A percentile compares a stretch with the other conserved stretches of the same genome.
phyloP scores from a whole-genome alignment of 306 rosid species.

The Cicer yamashitae region DNA sequence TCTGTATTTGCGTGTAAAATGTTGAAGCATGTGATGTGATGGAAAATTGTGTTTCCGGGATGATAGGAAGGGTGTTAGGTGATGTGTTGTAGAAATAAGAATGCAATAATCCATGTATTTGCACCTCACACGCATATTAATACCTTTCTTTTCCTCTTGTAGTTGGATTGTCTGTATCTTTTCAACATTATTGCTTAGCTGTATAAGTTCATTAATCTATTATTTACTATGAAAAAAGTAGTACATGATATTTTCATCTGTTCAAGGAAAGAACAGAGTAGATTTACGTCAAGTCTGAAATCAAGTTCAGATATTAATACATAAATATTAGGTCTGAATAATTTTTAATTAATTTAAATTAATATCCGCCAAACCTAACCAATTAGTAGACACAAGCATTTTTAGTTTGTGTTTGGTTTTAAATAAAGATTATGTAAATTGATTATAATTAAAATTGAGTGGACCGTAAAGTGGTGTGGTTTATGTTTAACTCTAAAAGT shows the following conservation, averaged over 20 bases:
- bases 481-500: too few species aligned
- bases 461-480: too few species aligned
- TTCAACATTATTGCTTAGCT: slow-evolving; percentile 46
- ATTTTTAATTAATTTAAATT: too few species aligned
- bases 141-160: slow-evolving; percentile 40
- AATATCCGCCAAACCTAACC: too few species aligned
- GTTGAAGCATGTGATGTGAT: slow-evolving; percentile 43
- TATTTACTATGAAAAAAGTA: not conserved
- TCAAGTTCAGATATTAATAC: too few species aligned
- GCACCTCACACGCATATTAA: slow-evolving; percentile 38
- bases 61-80: slow-evolving; percentile 40
- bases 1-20: slow-evolving; percentile 49
- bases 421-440: too few species aligned
- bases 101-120: slow-evolving; percentile 36
- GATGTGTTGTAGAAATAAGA: slow-evolving; percentile 43
- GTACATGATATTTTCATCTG: not conserved
- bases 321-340: too few species aligned
- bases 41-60: slow-evolving; percentile 27
- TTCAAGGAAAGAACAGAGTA: not conserved
- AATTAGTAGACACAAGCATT: too few species aligned
- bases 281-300: too few species aligned
- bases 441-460: too few species aligned
- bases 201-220: slow-evolving; percentile 25
- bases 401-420: too few species aligned
- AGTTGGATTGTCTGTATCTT: slow-evolving; percentile 43